phyloP scores from a whole-genome alignment of 139 green algal species.

The Chlamydomonas sphaeroides region DNA sequence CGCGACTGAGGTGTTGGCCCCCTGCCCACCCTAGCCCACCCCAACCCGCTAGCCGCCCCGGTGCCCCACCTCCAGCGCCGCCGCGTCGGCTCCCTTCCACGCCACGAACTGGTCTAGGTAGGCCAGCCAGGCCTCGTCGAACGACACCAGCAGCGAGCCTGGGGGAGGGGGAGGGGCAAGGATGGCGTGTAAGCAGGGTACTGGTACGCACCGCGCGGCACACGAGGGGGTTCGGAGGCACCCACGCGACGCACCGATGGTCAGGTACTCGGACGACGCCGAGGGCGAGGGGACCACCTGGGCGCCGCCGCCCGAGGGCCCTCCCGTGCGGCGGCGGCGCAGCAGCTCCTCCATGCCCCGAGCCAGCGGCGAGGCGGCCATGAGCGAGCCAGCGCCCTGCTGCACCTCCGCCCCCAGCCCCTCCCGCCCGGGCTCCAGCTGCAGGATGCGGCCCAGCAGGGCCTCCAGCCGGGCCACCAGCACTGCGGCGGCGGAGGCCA shows the following conservation, averaged over 20 bases:
- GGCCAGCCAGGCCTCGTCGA: conserved; percentile 85
- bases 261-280: not conserved
- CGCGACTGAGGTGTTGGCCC: no score
- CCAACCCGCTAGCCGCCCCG: no score
- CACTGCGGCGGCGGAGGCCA: conserved; percentile 57
- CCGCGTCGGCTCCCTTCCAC: conserved; percentile 91
- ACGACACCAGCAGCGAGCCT: conserved; percentile 52
- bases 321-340: not conserved
- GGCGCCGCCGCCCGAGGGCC: no score
- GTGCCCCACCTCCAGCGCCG: conserved; percentile 65
- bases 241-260: conserved; percentile 37
- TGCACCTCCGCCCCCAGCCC: not conserved
- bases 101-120: conserved; percentile 94
- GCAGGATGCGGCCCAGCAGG: conserved; percentile 66
- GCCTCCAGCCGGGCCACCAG: conserved; percentile 78
- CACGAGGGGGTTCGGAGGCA: no score
- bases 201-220: no score
- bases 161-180: not conserved
- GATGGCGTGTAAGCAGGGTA: not conserved
- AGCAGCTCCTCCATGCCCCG: conserved; percentile 38
- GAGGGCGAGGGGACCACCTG: not conserved
- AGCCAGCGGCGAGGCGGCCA: conserved; percentile 31
- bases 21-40: no score
- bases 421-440: conserved; percentile 76
- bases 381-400: not conserved